These are phyloP conservation scores for Sordaria brevicollis DNA, from an alignment of 495 filamentous ascomycete genomes.

Conservation along the genomic window DNA sequence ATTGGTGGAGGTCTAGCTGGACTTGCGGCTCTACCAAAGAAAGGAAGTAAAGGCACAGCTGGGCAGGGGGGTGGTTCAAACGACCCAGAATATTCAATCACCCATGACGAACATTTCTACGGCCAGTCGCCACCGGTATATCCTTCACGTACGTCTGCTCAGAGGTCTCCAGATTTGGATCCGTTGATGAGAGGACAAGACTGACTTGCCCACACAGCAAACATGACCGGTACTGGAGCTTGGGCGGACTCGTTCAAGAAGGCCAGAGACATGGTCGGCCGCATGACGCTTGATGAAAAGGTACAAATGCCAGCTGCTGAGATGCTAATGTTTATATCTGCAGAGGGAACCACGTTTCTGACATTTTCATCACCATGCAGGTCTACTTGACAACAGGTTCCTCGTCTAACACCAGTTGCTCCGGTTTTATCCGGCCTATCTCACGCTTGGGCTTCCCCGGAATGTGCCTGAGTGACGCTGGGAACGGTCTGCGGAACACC, in stretches of 20 bases:
- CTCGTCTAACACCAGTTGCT: constrained; percentile 35
- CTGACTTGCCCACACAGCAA: constrained; percentile 39
- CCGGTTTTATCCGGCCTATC: constrained; percentile 42
- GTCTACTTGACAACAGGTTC: constrained; percentile 44
- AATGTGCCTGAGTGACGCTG: constrained; percentile 54
- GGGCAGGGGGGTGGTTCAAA: background rate
- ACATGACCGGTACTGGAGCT: constrained; percentile 23
- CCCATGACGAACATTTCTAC: constrained; percentile 40
- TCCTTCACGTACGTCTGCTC: constrained; percentile 36
- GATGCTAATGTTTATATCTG: background rate
- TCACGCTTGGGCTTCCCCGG: constrained; percentile 49
- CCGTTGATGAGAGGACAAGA: background rate
- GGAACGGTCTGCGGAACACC: constrained; percentile 47
- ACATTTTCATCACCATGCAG: constrained; percentile 24
- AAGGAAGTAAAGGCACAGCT: background rate
- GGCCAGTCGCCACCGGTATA: constrained; percentile 48
- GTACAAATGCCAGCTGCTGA: constrained; percentile 33
- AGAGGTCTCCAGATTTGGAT: background rate
- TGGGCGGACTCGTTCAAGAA: constrained; percentile 43
- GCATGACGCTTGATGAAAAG: constrained; percentile 53
- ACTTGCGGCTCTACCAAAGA: constrained; percentile 21
- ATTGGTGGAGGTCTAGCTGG: constrained; percentile 25
- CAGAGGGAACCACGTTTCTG: too few species aligned
- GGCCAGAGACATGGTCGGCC: constrained; percentile 42
- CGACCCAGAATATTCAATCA: constrained; percentile 23